Base-by-base conservation (phyloP, 352 stramenopile genomes). In the Phytopythium vexans region DNA sequence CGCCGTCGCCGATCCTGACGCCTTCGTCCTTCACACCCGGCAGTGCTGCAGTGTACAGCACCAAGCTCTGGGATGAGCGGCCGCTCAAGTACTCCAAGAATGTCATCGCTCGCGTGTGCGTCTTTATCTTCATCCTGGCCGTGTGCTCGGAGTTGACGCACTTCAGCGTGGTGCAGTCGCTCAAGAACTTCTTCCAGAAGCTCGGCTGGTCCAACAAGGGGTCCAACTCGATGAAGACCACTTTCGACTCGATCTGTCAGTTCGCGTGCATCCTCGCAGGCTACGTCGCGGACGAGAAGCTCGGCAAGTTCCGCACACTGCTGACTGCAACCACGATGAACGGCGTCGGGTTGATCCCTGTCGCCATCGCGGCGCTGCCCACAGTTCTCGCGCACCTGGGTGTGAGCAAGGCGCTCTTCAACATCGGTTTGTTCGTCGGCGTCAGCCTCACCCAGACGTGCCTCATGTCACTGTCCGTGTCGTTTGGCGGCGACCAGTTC, bases 121-220 rank as follows among this genome's bases (percentile, higher is more conserved):
- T 74, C 21, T 87, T 82, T 60, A 72, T 88, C 55, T 61, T 88
- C 11, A 39, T 85, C 31, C 63, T 88, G 14, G 58, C 59, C 8
- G 56, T 62, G 6, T 72, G 64, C n/a, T 54, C 67, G 60, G 74
- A 88, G 48, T 54, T 88, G 9, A 70, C 77, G 40, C 73, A 68
- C 58, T 87, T 76, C 58, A 70, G 63, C 8, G 74, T 87, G 53
- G 78, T 72, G 60, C 71, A 85, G 56, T 75, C 68, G 3, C 66
- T 85, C 38, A 78, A 79, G 52, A 86, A 88, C 56, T 88, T 87
- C 40, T 84, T 88, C 51, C 56, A 75, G 54, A 72, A 61, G 14
- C 56, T 90, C 10, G 72, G 70, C 39, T 90, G 75, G 77, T 72
- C 64, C 38, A 82, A 70, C 58, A 58, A 70, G 46, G 76, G 77